Percentiles rank a stretch among this genome's conserved stretches.
Conservation (phyloP, 148 eudicot genomes). For the Bassia scoparia region DNA sequence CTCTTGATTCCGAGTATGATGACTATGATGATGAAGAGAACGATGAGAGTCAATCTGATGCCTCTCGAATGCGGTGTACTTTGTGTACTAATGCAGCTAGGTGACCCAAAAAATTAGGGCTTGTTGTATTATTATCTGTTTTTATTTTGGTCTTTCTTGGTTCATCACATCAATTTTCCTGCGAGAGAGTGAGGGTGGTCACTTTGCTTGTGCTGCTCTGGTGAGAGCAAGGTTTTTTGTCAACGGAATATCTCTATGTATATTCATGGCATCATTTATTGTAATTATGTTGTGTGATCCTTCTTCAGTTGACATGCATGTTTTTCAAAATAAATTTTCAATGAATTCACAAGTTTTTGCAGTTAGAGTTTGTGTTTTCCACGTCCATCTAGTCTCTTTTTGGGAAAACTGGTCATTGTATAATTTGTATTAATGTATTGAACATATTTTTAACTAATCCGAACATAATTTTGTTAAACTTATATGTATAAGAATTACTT, state of each 20-base stretch:
- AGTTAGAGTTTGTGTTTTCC: neutral
- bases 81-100: constrained; percentile 87
- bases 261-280: constrained; percentile 18
- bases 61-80: constrained; percentile 62
- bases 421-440: too few species aligned
- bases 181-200: constrained; percentile 4
- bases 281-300: neutral
- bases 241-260: constrained; percentile 4
- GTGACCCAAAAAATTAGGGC: constrained; percentile 28
- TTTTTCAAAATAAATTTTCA: neutral
- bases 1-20: constrained; percentile 32
- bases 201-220: constrained; percentile 11
- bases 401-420: too few species aligned
- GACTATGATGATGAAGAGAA: constrained; percentile 47
- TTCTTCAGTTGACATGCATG: neutral
- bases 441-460: too few species aligned
- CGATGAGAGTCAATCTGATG: constrained; percentile 35
- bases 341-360: neutral
- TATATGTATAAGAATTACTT: too few species aligned
- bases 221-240: constrained; percentile 24
- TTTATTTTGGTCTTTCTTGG: neutral
- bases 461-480: too few species aligned
- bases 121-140: constrained; percentile 19
- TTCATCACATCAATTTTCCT: neutral
- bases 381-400: too few species aligned